Conservation (phyloP, 2,329 filamentous ascomycete species). For the Scolecobasidium constrictum region DNA sequence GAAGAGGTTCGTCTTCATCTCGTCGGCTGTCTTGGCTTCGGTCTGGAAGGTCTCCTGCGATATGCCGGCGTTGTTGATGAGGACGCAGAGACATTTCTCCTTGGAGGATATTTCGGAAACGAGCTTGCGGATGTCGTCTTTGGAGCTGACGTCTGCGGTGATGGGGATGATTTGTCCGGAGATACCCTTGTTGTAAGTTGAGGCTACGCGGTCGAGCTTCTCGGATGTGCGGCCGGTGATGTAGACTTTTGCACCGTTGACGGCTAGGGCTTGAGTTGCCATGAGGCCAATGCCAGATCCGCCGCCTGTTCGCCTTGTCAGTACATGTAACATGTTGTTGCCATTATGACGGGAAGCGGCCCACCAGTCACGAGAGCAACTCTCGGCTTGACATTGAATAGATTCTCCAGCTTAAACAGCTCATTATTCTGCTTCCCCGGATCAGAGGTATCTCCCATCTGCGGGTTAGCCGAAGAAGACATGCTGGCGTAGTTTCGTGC, state of each 20-base stretch:
- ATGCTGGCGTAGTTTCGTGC: not conserved
- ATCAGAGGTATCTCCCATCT: too few species aligned
- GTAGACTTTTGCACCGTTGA: conserved; percentile 38
- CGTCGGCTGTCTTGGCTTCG: conserved; percentile 29
- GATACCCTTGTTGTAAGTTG: conserved; percentile 32
- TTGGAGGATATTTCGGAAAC: conserved; percentile 31
- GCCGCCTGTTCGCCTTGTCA: conserved; percentile 27
- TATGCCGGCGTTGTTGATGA: conserved; percentile 39
- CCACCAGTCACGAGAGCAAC: conserved; percentile 15
- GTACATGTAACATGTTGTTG: not conserved
- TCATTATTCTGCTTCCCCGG: conserved; percentile 4
- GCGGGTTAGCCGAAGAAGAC: too few species aligned
- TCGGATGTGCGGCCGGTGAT: conserved; percentile 36
- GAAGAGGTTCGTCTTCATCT: conserved; percentile 33
- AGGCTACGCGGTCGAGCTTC: conserved; percentile 35
- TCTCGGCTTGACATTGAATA: conserved; percentile 28
- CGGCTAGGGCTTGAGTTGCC: conserved; percentile 33
- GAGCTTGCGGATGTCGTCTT: conserved; percentile 25
- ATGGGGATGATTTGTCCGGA: conserved; percentile 36
- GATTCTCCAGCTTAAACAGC: conserved; percentile 1
- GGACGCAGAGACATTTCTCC: conserved; percentile 34
- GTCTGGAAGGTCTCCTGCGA: conserved; percentile 26
- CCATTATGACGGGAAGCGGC: not conserved
- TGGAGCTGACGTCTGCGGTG: conserved; percentile 31
- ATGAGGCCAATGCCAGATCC: conserved; percentile 38